Percentiles rank a stretch among this genome's conserved stretches.
phyloP scores from a whole-genome alignment of 805 yeast species.

The Pichia deserticola region DNA sequence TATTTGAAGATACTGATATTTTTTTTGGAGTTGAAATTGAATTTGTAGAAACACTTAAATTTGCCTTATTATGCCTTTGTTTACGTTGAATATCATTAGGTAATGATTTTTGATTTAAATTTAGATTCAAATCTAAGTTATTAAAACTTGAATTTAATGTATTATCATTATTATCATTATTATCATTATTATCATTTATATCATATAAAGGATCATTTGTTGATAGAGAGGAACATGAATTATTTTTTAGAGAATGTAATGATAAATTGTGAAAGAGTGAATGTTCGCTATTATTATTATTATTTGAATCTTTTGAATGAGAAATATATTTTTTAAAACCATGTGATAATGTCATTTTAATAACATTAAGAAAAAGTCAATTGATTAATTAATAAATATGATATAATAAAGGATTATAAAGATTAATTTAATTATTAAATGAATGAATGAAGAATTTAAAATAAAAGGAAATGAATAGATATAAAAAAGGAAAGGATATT shows the following conservation, averaged over 20 bases:
- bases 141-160: neutral
- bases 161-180: too few relatives aligned
- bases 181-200: too few relatives aligned
- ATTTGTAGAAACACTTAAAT: neutral
- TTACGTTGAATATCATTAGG: constrained; percentile 3
- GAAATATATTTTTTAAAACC: neutral
- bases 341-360: neutral
- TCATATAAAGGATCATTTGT: neutral
- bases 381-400: too few relatives aligned
- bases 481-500: too few relatives aligned
- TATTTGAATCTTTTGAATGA: neutral
- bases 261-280: neutral
- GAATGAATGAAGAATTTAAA: too few relatives aligned
- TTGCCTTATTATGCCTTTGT: neutral
- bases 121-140: neutral
- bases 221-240: neutral
- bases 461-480: too few relatives aligned
- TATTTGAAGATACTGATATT: neutral
- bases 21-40: neutral
- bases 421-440: too few relatives aligned
- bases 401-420: too few relatives aligned
- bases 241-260: neutral
- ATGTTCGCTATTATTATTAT: neutral
- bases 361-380: too few relatives aligned
- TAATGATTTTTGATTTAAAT: neutral